phyloP scores from a whole-genome alignment of 495 filamentous ascomycete genomes.

The Penicillium salamii region DNA sequence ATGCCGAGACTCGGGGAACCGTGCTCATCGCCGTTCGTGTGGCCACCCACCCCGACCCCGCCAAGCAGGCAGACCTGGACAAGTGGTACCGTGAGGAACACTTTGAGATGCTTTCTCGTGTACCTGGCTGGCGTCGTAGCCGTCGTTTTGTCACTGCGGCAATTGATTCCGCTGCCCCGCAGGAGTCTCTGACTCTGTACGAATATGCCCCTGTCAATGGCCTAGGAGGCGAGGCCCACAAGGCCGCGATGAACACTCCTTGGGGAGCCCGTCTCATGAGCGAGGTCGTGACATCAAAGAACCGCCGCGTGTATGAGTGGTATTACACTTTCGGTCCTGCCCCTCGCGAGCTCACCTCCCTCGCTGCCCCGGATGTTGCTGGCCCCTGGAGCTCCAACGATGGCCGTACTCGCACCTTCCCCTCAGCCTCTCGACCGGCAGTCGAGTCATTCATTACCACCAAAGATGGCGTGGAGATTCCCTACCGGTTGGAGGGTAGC shows the following conservation, averaged over 20 bases:
- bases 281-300: conserved; percentile 55
- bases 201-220: conserved; percentile 67
- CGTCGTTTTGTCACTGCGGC: conserved; percentile 59
- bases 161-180: conserved; percentile 45
- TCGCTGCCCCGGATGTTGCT: conserved; percentile 33
- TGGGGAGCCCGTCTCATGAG: conserved; percentile 53
- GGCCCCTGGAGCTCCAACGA: conserved; percentile 53
- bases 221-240: conserved; percentile 58
- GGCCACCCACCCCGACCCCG: conserved; percentile 49
- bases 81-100: conserved; percentile 75
- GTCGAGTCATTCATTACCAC: conserved; percentile 67
- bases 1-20: conserved; percentile 53
- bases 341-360: conserved; percentile 59
- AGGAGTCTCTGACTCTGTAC: conserved; percentile 64
- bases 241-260: conserved; percentile 56
- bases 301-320: conserved; percentile 60
- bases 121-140: conserved; percentile 74
- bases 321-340: conserved; percentile 77
- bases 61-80: conserved; percentile 53
- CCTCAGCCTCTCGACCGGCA: conserved; percentile 48
- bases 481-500: conserved; percentile 73
- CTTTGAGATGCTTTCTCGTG: conserved; percentile 63
- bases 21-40: conserved; percentile 61
- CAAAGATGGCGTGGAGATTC: conserved; percentile 61
- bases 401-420: conserved; percentile 47